These are phyloP conservation scores for Ilyonectria sp. DNA, from an alignment of 2,329 filamentous ascomycete species.

Conservation along the genomic window DNA sequence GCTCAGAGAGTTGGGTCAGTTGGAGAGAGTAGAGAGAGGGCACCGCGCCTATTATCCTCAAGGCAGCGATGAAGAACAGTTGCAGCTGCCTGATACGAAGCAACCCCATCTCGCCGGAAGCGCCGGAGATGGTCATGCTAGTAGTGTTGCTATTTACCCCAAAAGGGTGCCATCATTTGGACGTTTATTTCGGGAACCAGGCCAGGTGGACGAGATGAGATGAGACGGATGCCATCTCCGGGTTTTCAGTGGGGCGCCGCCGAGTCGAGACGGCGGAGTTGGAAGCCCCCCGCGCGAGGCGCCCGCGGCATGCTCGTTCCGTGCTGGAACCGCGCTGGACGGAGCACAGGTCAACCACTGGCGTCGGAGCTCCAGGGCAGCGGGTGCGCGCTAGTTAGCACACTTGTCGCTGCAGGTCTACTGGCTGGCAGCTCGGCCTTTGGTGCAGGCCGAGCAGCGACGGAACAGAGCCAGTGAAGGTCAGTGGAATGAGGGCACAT, in stretches of 20 bases:
- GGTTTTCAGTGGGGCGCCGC: constrained; percentile 3
- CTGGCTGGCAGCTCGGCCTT: neutral
- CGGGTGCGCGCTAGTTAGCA: constrained; percentile 17
- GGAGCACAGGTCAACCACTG: constrained; percentile 11
- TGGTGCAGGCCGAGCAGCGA: constrained; percentile 3
- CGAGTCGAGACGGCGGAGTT: constrained; percentile 7
- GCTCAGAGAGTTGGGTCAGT: neutral
- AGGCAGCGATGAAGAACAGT: neutral
- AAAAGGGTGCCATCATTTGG: constrained; percentile 9
- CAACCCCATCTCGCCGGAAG: constrained; percentile 9
- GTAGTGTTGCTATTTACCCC: neutral
- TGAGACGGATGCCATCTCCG: constrained; percentile 10
- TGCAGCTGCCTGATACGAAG: constrained; percentile 3
- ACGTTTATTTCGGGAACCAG: constrained; percentile 28
- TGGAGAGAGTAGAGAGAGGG: neutral
- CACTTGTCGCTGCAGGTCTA: constrained; percentile 6
- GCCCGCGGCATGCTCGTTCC: constrained; percentile 9
- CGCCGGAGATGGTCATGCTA: constrained; percentile 12
- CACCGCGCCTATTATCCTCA: neutral
- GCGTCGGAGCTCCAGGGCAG: constrained; percentile 5
- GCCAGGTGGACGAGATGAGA: constrained; percentile 27
- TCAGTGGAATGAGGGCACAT: constrained; percentile 35
- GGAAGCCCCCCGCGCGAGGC: constrained; percentile 18
- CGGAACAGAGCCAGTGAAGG: constrained; percentile 33
- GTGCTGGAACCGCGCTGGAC: constrained; percentile 1